Percentiles rank a stretch among this genome's conserved stretches.
These are phyloP conservation scores for Penicillium cinerascens DNA, from an alignment of 495 filamentous ascomycete species.

Conservation along the genomic window DNA sequence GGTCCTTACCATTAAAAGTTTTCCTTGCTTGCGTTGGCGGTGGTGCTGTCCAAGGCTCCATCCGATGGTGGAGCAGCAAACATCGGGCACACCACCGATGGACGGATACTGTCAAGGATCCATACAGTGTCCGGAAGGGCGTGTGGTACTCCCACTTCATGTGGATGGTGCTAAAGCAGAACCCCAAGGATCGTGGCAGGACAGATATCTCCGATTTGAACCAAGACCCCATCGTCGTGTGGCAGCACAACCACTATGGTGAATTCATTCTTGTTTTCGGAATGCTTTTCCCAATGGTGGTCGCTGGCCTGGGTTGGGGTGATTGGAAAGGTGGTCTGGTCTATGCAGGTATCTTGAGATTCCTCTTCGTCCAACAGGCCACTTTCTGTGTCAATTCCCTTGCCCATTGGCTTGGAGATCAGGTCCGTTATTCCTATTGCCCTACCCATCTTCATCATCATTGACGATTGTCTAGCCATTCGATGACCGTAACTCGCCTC, in stretches of 20 bases:
- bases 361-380: slow-evolving; percentile 91
- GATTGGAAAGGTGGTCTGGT: slow-evolving; percentile 83
- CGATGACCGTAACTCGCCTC: slow-evolving; percentile 89
- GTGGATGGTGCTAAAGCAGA: slow-evolving; percentile 83
- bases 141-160: slow-evolving; percentile 87
- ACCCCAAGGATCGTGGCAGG: slow-evolving; percentile 77
- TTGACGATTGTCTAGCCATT: slow-evolving; percentile 57
- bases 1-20: slow-evolving; percentile 69
- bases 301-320: slow-evolving; percentile 76
- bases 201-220: slow-evolving; percentile 92
- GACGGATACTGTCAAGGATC: slow-evolving; percentile 93
- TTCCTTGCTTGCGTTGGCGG: slow-evolving; percentile 83
- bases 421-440: slow-evolving; percentile 5
- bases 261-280: slow-evolving; percentile 75
- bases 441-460: not conserved
- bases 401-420: slow-evolving; percentile 92
- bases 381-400: slow-evolving; percentile 97
- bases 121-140: slow-evolving; percentile 92
- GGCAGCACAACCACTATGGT: slow-evolving; percentile 84
- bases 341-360: slow-evolving; percentile 82
- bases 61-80: slow-evolving; percentile 88
- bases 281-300: slow-evolving; percentile 70
- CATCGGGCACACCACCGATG: slow-evolving; percentile 93
- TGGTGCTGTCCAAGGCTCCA: slow-evolving; percentile 86
- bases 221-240: slow-evolving; percentile 80